phyloP scores from a whole-genome alignment of 495 filamentous ascomycete species.

The Penicillium alfredii region DNA sequence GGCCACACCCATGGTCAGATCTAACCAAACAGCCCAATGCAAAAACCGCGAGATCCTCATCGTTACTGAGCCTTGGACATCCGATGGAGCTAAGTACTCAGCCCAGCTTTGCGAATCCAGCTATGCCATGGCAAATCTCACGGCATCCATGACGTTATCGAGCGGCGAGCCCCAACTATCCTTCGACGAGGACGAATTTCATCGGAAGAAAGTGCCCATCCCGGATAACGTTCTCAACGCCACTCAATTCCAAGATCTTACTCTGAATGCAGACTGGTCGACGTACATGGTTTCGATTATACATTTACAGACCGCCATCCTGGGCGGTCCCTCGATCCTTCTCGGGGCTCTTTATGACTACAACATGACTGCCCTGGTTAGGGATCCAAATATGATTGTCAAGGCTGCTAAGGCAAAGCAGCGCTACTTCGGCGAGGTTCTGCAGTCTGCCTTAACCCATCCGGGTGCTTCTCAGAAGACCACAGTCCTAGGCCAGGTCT shows the following conservation, averaged over 20 bases:
- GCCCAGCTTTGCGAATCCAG: conserved; percentile 19
- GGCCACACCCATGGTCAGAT: not conserved
- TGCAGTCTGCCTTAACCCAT: conserved; percentile 19
- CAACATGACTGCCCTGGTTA: conserved; percentile 14
- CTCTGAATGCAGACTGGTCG: conserved; percentile 17
- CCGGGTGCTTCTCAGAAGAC: conserved; percentile 4
- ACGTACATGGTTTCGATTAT: conserved; percentile 22
- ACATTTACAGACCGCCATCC: conserved; percentile 1
- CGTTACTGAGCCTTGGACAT: conserved; percentile 13
- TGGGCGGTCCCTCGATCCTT: conserved; percentile 12
- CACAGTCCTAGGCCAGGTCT: conserved; percentile 3
- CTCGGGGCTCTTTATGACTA: conserved; percentile 19
- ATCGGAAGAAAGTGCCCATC: conserved; percentile 8
- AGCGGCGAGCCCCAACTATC: conserved; percentile 16
- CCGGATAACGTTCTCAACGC: conserved; percentile 15
- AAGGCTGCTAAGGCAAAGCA: conserved; percentile 26
- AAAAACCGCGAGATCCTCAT: conserved; percentile 11
- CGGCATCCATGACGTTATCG: conserved; percentile 12
- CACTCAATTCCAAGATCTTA: conserved; percentile 9
- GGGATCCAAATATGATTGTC: conserved; percentile 6
- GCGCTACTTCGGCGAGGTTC: conserved; percentile 31
- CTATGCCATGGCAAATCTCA: conserved; percentile 30
- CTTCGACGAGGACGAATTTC: conserved; percentile 21
- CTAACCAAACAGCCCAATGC: conserved; percentile 9
- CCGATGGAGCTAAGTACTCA: not conserved